These are phyloP conservation scores for Phytophthora quininea DNA, from an alignment of 352 stramenopile species.

Conservation along the genomic window DNA sequence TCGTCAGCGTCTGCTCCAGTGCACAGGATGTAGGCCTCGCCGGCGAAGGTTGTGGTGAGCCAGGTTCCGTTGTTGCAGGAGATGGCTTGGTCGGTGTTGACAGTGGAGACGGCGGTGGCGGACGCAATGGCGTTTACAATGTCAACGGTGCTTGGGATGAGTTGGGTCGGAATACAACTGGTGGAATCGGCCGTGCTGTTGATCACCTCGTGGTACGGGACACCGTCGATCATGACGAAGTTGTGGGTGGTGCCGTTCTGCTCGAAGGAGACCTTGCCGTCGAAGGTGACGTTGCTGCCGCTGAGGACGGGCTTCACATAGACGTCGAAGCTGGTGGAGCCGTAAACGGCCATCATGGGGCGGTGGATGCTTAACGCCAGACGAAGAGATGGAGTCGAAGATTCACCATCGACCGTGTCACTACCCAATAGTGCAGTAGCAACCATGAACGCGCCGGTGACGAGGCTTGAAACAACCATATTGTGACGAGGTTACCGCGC, in stretches of 20 bases:
- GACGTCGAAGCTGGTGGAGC: constrained; percentile 39
- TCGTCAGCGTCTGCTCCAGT: constrained; percentile 14
- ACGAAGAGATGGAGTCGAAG: constrained; percentile 24
- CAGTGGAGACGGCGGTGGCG: constrained; percentile 32
- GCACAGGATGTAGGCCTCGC: constrained; percentile 51
- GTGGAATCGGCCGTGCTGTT: constrained; percentile 3
- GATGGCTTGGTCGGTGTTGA: constrained; percentile 50
- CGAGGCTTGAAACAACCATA: constrained; percentile 10
- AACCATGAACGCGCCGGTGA: neutral
- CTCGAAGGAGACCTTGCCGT: constrained; percentile 40
- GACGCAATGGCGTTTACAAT: constrained; percentile 38
- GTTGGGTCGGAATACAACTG: constrained; percentile 21
- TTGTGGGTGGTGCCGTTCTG: constrained; percentile 41
- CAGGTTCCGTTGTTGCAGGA: constrained; percentile 35
- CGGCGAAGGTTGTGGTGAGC: constrained; percentile 36
- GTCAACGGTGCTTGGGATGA: constrained; percentile 32
- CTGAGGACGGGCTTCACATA: constrained; percentile 33
- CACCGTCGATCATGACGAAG: constrained; percentile 44
- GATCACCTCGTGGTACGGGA: constrained; percentile 34
- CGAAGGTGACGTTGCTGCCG: constrained; percentile 34
- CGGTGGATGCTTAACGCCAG: constrained; percentile 45
- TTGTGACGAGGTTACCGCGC: constrained; percentile 1
- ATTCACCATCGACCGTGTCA: constrained; percentile 2
- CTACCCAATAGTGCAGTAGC: neutral
- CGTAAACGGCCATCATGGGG: constrained; percentile 44